These are phyloP conservation scores for Podila horticola DNA, from an alignment of 192 early-diverging fungal species.

Conservation along the genomic window DNA sequence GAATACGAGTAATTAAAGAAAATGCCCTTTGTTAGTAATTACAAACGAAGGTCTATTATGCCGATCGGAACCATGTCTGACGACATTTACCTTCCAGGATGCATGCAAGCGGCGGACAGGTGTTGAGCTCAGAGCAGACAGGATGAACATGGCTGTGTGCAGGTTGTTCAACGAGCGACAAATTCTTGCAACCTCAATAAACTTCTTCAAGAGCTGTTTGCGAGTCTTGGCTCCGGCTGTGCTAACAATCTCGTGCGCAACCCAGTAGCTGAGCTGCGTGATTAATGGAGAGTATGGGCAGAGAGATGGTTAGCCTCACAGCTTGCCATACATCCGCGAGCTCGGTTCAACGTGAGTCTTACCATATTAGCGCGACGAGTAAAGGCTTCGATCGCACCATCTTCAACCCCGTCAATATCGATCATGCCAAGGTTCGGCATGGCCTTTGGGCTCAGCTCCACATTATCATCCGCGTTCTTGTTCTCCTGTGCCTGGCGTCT, in stretches of 20 bases:
- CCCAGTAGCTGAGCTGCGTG: slow-evolving; percentile 65
- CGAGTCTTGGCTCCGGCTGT: slow-evolving; percentile 51
- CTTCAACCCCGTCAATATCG: slow-evolving; percentile 14
- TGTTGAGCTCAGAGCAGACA: slow-evolving; percentile 64
- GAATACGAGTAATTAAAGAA: neutral
- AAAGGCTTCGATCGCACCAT: slow-evolving; percentile 63
- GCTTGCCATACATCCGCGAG: neutral
- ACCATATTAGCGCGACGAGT: slow-evolving; percentile 66
- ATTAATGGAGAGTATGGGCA: neutral
- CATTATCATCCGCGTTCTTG: slow-evolving; percentile 1
- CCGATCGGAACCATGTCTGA: neutral
- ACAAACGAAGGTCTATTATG: no score
- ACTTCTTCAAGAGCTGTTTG: slow-evolving; percentile 62
- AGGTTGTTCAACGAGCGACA: slow-evolving; percentile 70
- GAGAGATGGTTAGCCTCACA: neutral
- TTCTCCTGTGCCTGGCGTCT: slow-evolving; percentile 36
- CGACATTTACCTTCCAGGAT: slow-evolving; percentile 59
- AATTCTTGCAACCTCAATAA: slow-evolving; percentile 65
- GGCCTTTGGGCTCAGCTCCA: neutral
- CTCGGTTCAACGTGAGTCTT: neutral
- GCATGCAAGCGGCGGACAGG: slow-evolving; percentile 65
- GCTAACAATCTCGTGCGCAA: slow-evolving; percentile 65
- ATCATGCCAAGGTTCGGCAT: neutral
- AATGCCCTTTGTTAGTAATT: neutral
- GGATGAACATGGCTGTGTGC: slow-evolving; percentile 73